A percentile compares a stretch with the other conserved stretches of the same genome.
These are phyloP conservation scores for Melampsora occidentalis DNA, from an alignment of 1,284 basidiomycete genomes.

Conservation along the genomic window DNA sequence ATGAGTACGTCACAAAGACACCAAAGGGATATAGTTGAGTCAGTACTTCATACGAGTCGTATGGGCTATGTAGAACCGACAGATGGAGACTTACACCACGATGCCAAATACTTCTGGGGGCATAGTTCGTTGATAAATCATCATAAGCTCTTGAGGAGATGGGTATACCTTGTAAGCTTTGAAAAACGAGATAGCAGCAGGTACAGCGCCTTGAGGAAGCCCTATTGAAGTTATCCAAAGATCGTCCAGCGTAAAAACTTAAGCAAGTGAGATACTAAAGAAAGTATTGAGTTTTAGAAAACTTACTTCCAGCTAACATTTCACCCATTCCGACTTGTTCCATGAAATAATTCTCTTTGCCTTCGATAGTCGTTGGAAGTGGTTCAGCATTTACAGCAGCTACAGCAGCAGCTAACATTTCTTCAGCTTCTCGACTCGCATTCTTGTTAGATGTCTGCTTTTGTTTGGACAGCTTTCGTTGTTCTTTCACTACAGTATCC, in stretches of 20 bases:
- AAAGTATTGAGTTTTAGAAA: neutral
- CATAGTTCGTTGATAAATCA: conserved; percentile 54
- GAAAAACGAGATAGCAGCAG: conserved; percentile 53
- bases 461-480: conserved; percentile 28
- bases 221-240: conserved; percentile 45
- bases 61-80: neutral
- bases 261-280: neutral
- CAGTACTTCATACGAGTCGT: neutral
- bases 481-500: conserved; percentile 27
- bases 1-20: neutral
- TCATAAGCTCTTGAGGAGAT: conserved; percentile 52
- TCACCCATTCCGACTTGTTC: conserved; percentile 53
- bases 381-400: conserved; percentile 29
- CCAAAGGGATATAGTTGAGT: neutral
- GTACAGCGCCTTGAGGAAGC: conserved; percentile 50
- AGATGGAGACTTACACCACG: conserved; percentile 50
- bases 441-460: conserved; percentile 25
- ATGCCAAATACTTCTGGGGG: conserved; percentile 53
- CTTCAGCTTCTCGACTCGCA: conserved; percentile 21
- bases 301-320: conserved; percentile 46
- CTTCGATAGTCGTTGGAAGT: conserved; percentile 34
- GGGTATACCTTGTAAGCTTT: conserved; percentile 54
- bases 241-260: neutral
- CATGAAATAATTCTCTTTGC: conserved; percentile 50
- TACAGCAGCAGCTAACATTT: conserved; percentile 36